A percentile compares a stretch with the other conserved stretches of the same genome.
phyloP scores from a whole-genome alignment of 108 stramenopile genomes.

The Cyclotella cryptica region DNA sequence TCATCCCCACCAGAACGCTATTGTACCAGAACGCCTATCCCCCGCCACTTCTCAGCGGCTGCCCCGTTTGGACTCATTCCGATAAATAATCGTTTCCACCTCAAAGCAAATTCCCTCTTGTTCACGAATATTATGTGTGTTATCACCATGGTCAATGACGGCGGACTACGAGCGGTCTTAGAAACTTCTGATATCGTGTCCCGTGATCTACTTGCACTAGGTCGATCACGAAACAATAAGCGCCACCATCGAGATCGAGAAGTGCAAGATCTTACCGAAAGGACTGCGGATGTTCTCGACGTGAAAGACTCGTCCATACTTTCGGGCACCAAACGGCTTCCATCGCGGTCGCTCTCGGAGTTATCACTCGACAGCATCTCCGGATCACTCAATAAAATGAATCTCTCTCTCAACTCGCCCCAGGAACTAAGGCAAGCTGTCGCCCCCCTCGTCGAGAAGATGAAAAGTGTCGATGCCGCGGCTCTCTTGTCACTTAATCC shows the following conservation, averaged over 20 bases:
- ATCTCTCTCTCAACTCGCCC: constrained; percentile 30
- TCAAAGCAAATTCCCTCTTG: neutral
- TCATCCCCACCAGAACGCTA: too few species aligned
- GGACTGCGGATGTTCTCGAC: neutral
- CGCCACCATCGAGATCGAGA: neutral
- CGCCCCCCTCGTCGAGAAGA: constrained; percentile 48
- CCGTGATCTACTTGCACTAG: constrained; percentile 23
- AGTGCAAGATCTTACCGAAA: constrained; percentile 7
- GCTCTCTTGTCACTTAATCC: constrained; percentile 59
- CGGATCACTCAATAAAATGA: constrained; percentile 14
- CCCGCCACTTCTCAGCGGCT: too few species aligned
- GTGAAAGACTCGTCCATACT: neutral
- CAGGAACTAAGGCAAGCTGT: constrained; percentile 27
- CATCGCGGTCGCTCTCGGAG: constrained; percentile 8
- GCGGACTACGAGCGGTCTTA: constrained; percentile 38
- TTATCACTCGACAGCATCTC: neutral
- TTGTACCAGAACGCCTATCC: too few species aligned
- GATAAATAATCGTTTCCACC: too few species aligned
- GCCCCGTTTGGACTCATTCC: too few species aligned
- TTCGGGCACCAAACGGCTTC: neutral
- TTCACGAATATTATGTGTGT: constrained; percentile 24
- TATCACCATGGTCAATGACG: constrained; percentile 45
- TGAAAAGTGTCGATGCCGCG: constrained; percentile 62
- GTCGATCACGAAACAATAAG: neutral
- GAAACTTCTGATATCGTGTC: constrained; percentile 35